phyloP scores from a whole-genome alignment of 1,284 basidiomycete genomes.

The Tilletiaria anomala region DNA sequence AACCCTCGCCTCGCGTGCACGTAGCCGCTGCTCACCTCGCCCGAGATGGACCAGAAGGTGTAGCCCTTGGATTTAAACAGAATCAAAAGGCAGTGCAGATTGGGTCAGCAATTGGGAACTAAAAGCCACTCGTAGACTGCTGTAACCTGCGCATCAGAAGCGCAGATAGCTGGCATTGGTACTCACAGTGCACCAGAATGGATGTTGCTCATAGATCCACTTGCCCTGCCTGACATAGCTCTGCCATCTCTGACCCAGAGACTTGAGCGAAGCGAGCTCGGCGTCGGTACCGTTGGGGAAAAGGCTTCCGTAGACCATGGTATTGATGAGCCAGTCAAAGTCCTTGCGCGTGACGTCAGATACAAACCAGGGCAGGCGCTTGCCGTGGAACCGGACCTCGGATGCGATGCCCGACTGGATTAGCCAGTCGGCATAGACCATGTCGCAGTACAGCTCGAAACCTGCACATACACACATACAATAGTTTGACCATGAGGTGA shows the following conservation, averaged over 20 bases:
- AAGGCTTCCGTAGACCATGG: constrained; percentile 38
- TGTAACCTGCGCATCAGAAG: background rate
- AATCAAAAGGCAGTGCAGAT: constrained; percentile 28
- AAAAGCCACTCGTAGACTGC: background rate
- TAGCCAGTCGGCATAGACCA: constrained; percentile 75
- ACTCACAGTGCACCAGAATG: constrained; percentile 44
- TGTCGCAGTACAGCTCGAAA: constrained; percentile 91
- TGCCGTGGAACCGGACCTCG: constrained; percentile 81
- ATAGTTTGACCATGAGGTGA: too few relatives aligned
- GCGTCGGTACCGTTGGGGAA: constrained; percentile 67
- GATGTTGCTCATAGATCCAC: constrained; percentile 92
- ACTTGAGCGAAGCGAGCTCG: constrained; percentile 66
- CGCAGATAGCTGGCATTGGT: background rate
- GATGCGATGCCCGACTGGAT: constrained; percentile 76
- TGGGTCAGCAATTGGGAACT: background rate
- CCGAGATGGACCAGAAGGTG: constrained; percentile 64
- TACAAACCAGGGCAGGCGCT: constrained; percentile 37
- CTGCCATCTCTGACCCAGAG: constrained; percentile 81
- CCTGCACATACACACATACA: too few relatives aligned
- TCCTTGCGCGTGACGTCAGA: constrained; percentile 94
- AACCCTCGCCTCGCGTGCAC: too few relatives aligned
- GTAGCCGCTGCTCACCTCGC: too few relatives aligned
- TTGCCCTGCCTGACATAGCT: constrained; percentile 75
- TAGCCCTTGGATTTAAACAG: constrained; percentile 13
- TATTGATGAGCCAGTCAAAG: constrained; percentile 65